Conservation (phyloP, 2,329 filamentous ascomycete species). For the Canariomyces notabilis region DNA sequence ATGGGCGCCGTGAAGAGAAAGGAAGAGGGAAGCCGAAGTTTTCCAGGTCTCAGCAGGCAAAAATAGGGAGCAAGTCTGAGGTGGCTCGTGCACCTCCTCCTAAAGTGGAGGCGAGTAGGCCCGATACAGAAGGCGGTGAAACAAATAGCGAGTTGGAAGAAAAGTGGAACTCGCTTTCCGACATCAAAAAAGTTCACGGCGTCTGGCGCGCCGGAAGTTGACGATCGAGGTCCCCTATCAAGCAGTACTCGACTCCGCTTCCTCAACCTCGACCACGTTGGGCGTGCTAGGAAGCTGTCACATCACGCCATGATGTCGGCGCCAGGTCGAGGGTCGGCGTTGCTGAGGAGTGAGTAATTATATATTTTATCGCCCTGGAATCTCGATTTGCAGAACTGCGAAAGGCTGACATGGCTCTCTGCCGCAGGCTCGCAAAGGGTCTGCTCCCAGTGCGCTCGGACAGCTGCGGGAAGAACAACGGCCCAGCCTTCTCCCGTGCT, state of each 20-base stretch:
- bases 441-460: slow-evolving; percentile 32
- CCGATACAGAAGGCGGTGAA: slow-evolving; percentile 20
- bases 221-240: neutral
- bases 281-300: slow-evolving; percentile 6
- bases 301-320: slow-evolving; percentile 44
- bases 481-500: neutral
- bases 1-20: slow-evolving; percentile 60
- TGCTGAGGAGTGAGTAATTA: slow-evolving; percentile 42
- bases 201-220: slow-evolving; percentile 9
- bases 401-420: neutral
- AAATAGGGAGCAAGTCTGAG: neutral
- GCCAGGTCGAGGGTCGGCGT: slow-evolving; percentile 51
- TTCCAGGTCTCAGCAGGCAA: neutral
- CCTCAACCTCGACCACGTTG: slow-evolving; percentile 6
- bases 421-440: slow-evolving; percentile 26
- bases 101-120: neutral
- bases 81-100: slow-evolving; percentile 5
- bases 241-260: neutral
- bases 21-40: slow-evolving; percentile 19
- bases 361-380: neutral
- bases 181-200: slow-evolving; percentile 29
- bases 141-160: neutral
- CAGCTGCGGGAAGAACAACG: neutral
- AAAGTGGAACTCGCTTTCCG: slow-evolving; percentile 8
- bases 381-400: slow-evolving; percentile 2